Base-by-base conservation (phyloP, 148 eudicot species). In the Arctostaphylos glauca region DNA sequence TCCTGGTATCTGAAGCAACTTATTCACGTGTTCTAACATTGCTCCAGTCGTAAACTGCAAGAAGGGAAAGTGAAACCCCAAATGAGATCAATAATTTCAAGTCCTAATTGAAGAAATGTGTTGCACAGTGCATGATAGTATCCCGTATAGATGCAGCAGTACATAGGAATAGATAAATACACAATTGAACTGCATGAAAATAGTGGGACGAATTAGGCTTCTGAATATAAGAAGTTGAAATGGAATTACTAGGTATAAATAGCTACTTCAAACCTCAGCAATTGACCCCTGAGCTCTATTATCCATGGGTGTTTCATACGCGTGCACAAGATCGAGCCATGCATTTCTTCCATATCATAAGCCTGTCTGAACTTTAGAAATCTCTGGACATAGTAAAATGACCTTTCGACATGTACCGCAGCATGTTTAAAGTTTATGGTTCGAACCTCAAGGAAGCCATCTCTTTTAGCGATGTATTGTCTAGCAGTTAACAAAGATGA, bases 1-100 rank as follows among this genome's bases (percentile, higher is more conserved):
- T 72, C 97, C 99, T 14, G 98, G 88, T 84, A 96, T 93, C 82
- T 92, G 70, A 58, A 96, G 95, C 84, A 96, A 80, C 67, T 94
- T 90, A 50, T 89, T 89, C 91, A 84, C 43, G 78, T 96, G 99
- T 25, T 90, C 96, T 79, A 90, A 83, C 96, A 96, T 96, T 84
- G 92, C 89, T 86, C 89, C 98, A 14, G 99, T 96, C 19, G 98
- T 94, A 25, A 92, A 83, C 99, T 96, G 89, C 87, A 84, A 59
- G 38, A 31, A 31, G 38, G 38, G 90, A 50, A 94, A 98, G 91
- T 96, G 98, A 81, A 97, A 98, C 66, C 99, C 98, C 47, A 93
- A 92, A 64, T 64, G 23, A 64, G 38, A 64, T 23, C 23, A 23
- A 64, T 23, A 9, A 23, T 25, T 64, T 9, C 70, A 23, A 64